These are phyloP conservation scores for Verticillium nubilum DNA, from an alignment of 2,329 filamentous ascomycete species.

Conservation along the genomic window DNA sequence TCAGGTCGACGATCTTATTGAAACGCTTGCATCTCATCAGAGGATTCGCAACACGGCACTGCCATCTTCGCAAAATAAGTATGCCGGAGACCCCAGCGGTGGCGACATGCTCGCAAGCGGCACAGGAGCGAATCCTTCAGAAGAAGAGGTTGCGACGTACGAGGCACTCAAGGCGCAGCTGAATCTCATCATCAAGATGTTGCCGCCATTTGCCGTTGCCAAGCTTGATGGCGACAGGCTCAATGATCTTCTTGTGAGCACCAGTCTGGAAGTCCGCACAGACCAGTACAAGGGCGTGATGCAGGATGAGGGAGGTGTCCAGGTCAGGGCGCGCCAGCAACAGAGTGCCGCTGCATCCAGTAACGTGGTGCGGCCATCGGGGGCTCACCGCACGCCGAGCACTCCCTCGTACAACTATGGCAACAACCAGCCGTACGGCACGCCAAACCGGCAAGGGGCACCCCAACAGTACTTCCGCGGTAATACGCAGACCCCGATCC, in stretches of 20 bases:
- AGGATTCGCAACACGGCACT: conserved; percentile 70
- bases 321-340: conserved; percentile 40
- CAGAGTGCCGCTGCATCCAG: conserved; percentile 19
- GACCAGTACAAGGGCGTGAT: conserved; percentile 73
- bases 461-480: conserved; percentile 37
- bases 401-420: conserved; percentile 39
- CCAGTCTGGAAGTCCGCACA: conserved; percentile 66
- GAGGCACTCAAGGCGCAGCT: conserved; percentile 71
- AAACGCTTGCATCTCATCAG: conserved; percentile 73
- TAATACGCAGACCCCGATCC: conserved; percentile 32
- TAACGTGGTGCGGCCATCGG: conserved; percentile 18
- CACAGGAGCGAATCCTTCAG: conserved; percentile 60
- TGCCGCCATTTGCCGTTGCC: conserved; percentile 81
- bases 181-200: conserved; percentile 62
- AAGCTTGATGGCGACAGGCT: conserved; percentile 82
- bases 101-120: conserved; percentile 65
- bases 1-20: conserved; percentile 69
- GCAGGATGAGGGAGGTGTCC: conserved; percentile 72
- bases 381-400: conserved; percentile 31
- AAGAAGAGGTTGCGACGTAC: conserved; percentile 58
- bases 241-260: conserved; percentile 77
- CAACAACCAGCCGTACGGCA: conserved; percentile 38
- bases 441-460: conserved; percentile 38
- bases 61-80: conserved; percentile 56
- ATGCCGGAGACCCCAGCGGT: conserved; percentile 56